Percentiles rank a stretch among this genome's conserved stretches.
These are phyloP conservation scores for Lactarius evosmus DNA, from an alignment of 768 basidiomycete genomes.

Conservation along the genomic window DNA sequence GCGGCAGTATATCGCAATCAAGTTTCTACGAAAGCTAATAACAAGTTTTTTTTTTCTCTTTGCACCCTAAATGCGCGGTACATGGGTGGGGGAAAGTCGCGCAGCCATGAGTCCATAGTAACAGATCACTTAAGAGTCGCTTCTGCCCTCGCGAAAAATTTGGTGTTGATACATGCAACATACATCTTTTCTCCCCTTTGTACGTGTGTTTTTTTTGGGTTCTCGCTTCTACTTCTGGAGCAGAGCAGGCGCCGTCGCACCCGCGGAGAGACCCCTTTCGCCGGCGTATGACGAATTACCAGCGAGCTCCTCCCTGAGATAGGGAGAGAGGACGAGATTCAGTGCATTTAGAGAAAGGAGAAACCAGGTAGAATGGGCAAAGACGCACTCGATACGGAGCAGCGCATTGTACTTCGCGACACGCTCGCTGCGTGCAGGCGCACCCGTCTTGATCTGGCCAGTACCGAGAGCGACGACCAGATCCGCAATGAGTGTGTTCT, in stretches of 20 bases:
- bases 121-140: not conserved
- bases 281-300: conserved; percentile 70
- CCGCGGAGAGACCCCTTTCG: conserved; percentile 74
- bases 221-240: conserved; percentile 52
- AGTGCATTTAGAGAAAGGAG: conserved; percentile 16
- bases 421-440: conserved; percentile 93
- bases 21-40: not conserved
- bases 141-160: conserved; percentile 1
- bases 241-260: conserved; percentile 67
- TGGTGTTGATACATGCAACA: conserved; percentile 11
- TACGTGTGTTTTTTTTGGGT: not conserved
- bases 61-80: conserved; percentile 1
- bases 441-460: conserved; percentile 98
- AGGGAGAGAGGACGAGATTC: conserved; percentile 11
- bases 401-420: conserved; percentile 92
- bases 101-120: not conserved
- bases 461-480: conserved; percentile 88
- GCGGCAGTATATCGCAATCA: not conserved
- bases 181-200: not conserved
- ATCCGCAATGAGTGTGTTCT: conserved; percentile 95
- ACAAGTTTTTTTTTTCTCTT: conserved; percentile 8
- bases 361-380: conserved; percentile 14
- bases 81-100: not conserved
- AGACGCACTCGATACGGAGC: conserved; percentile 79
- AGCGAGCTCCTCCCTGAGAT: conserved; percentile 70